A percentile compares a stretch with the other conserved stretches of the same genome.
Conservation (phyloP, 495 filamentous ascomycete species). For the Aspergillus nanangensis region DNA sequence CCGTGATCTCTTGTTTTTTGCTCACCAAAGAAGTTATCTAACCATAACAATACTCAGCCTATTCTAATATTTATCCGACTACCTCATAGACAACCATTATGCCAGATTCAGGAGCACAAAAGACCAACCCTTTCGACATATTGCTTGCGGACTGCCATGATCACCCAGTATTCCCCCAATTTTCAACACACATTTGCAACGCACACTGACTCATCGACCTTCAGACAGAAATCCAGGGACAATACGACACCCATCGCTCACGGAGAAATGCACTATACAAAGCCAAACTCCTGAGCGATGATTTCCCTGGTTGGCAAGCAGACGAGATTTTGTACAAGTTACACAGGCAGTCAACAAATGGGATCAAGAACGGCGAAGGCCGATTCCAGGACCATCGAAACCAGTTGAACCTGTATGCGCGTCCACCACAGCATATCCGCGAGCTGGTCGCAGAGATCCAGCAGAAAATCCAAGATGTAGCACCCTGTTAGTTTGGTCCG, state of each 20-base stretch:
- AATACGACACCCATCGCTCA: conserved; percentile 68
- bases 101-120: conserved; percentile 16
- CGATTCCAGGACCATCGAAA: conserved; percentile 65
- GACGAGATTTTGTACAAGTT: conserved; percentile 73
- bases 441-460: conserved; percentile 66
- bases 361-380: conserved; percentile 50
- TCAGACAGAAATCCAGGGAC: conserved; percentile 64
- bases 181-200: background rate
- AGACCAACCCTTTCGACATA: conserved; percentile 70
- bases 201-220: background rate
- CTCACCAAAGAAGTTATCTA: no score
- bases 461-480: conserved; percentile 51
- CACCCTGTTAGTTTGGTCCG: conserved; percentile 54
- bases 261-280: conserved; percentile 69
- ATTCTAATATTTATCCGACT: no score
- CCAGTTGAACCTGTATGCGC: conserved; percentile 83
- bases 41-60: no score
- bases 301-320: conserved; percentile 66
- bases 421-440: conserved; percentile 67
- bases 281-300: conserved; percentile 57
- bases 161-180: conserved; percentile 46
- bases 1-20: no score
- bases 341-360: conserved; percentile 25
- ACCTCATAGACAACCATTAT: no score
- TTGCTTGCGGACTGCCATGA: conserved; percentile 60